Percentiles rank a stretch among this genome's conserved stretches.
phyloP scores from a whole-genome alignment of 73 alveolate species.

The Durusdinium trenchii region DNA sequence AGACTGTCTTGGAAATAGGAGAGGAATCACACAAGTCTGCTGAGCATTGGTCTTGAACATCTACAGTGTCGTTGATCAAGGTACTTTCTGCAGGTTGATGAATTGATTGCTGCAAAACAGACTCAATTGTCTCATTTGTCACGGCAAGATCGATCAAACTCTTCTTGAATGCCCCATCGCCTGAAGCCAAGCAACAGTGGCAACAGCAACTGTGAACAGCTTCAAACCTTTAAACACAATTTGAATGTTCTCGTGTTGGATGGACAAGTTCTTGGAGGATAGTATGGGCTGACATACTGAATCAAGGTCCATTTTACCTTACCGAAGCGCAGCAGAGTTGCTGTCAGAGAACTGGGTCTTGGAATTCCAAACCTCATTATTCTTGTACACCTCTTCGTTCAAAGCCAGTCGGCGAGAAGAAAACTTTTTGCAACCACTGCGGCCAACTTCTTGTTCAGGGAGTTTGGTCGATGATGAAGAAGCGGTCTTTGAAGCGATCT shows the following conservation, averaged over 20 bases:
- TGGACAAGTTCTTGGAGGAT: neutral
- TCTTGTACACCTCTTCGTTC: neutral
- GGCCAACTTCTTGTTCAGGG: neutral
- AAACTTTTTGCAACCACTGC: neutral
- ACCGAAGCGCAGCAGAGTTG: neutral
- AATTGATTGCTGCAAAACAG: neutral
- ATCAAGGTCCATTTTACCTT: neutral
- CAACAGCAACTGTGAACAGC: neutral
- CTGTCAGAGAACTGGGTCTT: conserved; percentile 36
- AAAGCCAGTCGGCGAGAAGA: conserved; percentile 10
- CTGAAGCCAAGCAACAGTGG: neutral
- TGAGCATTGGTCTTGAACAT: neutral
- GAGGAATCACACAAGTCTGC: neutral
- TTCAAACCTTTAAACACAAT: neutral
- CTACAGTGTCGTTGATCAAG: neutral
- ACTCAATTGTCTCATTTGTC: neutral
- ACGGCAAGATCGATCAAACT: neutral
- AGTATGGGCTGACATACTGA: neutral
- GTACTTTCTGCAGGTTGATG: neutral
- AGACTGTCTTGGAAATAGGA: neutral
- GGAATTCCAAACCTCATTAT: neutral
- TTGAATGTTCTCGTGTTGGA: neutral
- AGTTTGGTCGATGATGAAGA: neutral
- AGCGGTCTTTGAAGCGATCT: neutral
- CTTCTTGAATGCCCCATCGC: neutral